These are phyloP conservation scores for Mycena floridula DNA, from an alignment of 768 basidiomycete species.

Conservation along the genomic window DNA sequence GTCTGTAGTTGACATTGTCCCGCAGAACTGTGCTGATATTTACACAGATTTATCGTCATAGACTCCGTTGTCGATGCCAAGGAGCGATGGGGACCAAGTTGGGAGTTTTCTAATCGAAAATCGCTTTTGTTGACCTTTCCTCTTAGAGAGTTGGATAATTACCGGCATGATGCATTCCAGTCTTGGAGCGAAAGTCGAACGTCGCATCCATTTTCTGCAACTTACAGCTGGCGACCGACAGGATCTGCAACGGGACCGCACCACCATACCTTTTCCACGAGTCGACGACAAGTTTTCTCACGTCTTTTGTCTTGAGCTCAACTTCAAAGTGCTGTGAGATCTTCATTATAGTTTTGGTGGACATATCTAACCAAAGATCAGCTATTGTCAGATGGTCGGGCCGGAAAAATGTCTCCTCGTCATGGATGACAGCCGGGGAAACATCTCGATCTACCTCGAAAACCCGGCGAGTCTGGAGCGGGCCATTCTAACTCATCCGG, in stretches of 20 bases:
- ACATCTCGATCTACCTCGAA: conserved; percentile 35
- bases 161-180: neutral
- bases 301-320: conserved; percentile 19
- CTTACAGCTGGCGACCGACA: conserved; percentile 31
- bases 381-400: conserved; percentile 32
- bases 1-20: too few species aligned
- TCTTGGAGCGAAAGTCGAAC: conserved; percentile 18
- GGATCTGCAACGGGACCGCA: conserved; percentile 23
- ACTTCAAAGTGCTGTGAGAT: conserved; percentile 26
- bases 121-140: neutral
- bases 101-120: neutral
- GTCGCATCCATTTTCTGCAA: conserved; percentile 24
- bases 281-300: conserved; percentile 13
- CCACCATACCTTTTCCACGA: conserved; percentile 26
- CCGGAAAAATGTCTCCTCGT: conserved; percentile 36
- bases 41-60: too few species aligned
- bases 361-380: conserved; percentile 4
- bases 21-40: too few species aligned
- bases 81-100: neutral
- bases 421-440: conserved; percentile 25
- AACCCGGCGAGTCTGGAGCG: conserved; percentile 19
- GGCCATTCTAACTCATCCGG: conserved; percentile 17
- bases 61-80: too few species aligned
- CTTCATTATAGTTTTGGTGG: neutral
- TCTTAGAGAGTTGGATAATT: neutral